phyloP scores from a whole-genome alignment of 2,329 filamentous ascomycete genomes.

The Fusarium verrucosum region DNA sequence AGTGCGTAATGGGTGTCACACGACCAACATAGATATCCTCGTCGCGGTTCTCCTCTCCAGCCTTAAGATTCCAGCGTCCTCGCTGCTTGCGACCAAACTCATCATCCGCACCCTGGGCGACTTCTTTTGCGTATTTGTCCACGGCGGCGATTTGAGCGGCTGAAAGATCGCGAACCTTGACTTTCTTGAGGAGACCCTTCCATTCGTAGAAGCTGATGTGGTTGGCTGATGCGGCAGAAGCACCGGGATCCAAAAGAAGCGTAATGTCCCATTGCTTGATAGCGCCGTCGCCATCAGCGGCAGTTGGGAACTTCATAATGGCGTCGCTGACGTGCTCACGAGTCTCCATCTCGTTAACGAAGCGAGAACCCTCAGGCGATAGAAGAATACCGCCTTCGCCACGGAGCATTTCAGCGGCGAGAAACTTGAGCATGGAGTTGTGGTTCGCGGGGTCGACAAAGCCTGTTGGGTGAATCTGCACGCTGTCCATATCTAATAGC shows the following conservation, averaged over 20 bases:
- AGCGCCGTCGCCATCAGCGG: conserved; percentile 41
- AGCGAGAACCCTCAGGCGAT: conserved; percentile 57
- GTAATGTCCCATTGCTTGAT: conserved; percentile 66
- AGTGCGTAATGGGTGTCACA: conserved; percentile 71
- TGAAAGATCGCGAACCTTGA: conserved; percentile 61
- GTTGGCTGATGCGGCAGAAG: conserved; percentile 59
- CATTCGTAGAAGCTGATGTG: conserved; percentile 71
- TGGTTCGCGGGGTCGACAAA: conserved; percentile 65
- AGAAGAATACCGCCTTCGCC: conserved; percentile 71
- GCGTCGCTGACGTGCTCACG: conserved; percentile 64
- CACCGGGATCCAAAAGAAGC: conserved; percentile 68
- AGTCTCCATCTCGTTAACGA: conserved; percentile 71
- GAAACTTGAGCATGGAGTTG: conserved; percentile 63
- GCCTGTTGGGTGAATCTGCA: conserved; percentile 72
- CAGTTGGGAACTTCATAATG: conserved; percentile 55
- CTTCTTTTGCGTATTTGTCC: conserved; percentile 59
- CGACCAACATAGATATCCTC: conserved; percentile 65
- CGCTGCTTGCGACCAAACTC: conserved; percentile 60
- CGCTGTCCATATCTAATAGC: conserved; percentile 62
- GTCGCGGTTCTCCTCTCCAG: conserved; percentile 56
- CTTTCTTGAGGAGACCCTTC: conserved; percentile 68
- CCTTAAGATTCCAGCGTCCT: conserved; percentile 63
- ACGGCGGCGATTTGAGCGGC: conserved; percentile 54
- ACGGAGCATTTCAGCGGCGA: conserved; percentile 69
- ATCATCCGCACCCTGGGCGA: conserved; percentile 53